Conservation (phyloP, 2,329 filamentous ascomycete genomes). For the Coniochaeta sp. region DNA sequence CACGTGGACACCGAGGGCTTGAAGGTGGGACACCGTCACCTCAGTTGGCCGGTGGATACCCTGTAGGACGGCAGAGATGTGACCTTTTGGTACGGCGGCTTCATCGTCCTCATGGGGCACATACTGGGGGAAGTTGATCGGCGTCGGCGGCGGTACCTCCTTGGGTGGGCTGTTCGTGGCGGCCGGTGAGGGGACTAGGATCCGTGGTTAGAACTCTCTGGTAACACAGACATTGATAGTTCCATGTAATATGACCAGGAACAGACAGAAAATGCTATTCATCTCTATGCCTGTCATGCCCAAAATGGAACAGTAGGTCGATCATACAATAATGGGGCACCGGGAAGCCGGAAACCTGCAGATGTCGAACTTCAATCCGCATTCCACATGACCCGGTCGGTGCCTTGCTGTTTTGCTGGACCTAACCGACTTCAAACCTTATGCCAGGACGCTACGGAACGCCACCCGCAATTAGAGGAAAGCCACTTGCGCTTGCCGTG, state of each 20-base stretch:
- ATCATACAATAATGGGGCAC: constrained; percentile 7
- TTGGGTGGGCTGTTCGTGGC: constrained; percentile 27
- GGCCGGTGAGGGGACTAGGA: constrained; percentile 10
- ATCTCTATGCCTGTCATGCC: background rate
- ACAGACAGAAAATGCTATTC: background rate
- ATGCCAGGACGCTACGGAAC: background rate
- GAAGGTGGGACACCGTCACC: constrained; percentile 40
- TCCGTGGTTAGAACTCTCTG: background rate
- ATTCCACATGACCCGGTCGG: background rate
- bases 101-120: background rate
- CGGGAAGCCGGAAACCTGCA: background rate
- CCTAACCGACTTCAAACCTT: background rate
- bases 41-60: constrained; percentile 44
- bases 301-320: constrained; percentile 1
- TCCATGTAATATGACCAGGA: background rate
- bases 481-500: background rate
- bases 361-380: background rate
- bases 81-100: constrained; percentile 16
- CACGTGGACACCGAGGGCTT: constrained; percentile 50
- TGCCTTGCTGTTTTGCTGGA: background rate
- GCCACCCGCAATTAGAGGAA: background rate
- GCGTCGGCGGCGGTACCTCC: constrained; percentile 49
- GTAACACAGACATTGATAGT: background rate
- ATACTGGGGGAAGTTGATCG: constrained; percentile 40
- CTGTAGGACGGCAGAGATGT: constrained; percentile 42